Evolutionary conservation across 2,329 filamentous ascomycete genomes (phyloP), one percentile per base, ranked within the genome.

Genomic region (Colletotrichum cereale): DNA sequence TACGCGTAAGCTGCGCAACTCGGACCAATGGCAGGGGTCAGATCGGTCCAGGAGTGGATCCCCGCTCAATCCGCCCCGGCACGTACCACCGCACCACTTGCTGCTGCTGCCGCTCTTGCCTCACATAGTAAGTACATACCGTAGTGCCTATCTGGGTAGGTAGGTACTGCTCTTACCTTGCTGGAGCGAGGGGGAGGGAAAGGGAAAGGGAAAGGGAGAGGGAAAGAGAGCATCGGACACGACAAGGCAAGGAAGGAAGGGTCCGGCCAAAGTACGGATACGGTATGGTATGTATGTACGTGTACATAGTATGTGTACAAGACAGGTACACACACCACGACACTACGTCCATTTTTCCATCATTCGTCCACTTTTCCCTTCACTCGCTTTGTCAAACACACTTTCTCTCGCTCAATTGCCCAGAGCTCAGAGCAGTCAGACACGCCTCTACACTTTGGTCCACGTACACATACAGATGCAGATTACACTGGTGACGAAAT

Each of bases 1-100:
- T 79, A 79, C 78, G 78, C 78, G 78, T 79, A 75, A 79, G 77
- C 78, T 77, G 75, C 75, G 74, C 70, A 73, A 73, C 73, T 67
- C 62, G 29, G 61, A 60, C 77, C 77, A 79, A 79, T 79, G 38
- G 11, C 21, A 63, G 48, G 26, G 12, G 14, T 44, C 40, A 65
- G 53, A 56, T 65, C 34, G 38, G 2, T 71, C 3, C 21, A 38
- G 38, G 12, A 67, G 73, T 72, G 73, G 73, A 44, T 34, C 58
- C 57, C 47, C 34, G 50, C 36, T 64, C 53, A 69, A 62, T 72
- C 65, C 62, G 61, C 63, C 66, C 58, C 62, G 65, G 73, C 61
- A 73, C 72, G 65, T 70, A 73, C 53, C 53, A 56, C 53, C 53
- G 18, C 29, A 18, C 66, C 64, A 66, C 67, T 56, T 47, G 21